phyloP scores from a whole-genome alignment of 139 green algal genomes.

The Deuterostichococcus epilithicus region DNA sequence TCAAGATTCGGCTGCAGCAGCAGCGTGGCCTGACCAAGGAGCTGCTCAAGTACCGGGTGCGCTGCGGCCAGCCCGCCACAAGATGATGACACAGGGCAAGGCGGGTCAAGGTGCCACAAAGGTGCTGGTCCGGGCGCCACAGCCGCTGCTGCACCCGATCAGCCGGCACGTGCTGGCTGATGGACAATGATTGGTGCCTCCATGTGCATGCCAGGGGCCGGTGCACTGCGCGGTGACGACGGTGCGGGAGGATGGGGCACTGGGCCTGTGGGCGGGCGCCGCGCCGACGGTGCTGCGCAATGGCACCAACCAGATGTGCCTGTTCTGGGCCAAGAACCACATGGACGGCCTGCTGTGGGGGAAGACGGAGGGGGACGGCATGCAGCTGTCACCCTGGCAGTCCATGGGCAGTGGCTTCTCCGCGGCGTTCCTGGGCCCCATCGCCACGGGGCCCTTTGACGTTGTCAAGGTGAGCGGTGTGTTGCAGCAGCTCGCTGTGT shows the following conservation, averaged over 20 bases:
- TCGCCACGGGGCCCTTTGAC: conserved; percentile 89
- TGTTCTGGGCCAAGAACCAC: conserved; percentile 91
- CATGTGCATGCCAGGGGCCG: conserved; percentile 47
- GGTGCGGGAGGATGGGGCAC: conserved; percentile 76
- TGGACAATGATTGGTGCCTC: neutral
- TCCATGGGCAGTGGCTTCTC: conserved; percentile 83
- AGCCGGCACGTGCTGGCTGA: neutral
- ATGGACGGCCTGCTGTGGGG: conserved; percentile 72
- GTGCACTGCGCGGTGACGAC: conserved; percentile 81
- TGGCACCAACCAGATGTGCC: conserved; percentile 94
- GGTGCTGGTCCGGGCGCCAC: neutral
- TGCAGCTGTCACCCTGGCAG: conserved; percentile 66
- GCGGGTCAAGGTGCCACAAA: neutral
- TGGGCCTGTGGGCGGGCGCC: conserved; percentile 83
- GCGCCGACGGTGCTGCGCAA: conserved; percentile 88
- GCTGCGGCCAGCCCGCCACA: neutral
- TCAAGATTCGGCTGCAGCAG: conserved; percentile 95
- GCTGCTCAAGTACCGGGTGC: conserved; percentile 79
- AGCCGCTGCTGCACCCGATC: neutral
- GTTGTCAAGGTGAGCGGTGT: conserved; percentile 70
- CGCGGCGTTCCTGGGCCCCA: conserved; percentile 78
- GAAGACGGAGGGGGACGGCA: conserved; percentile 81
- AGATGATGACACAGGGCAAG: too few relatives aligned
- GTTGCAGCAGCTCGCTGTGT: conserved; percentile 15
- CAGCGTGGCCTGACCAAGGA: conserved; percentile 71